A percentile compares a stretch with the other conserved stretches of the same genome.
phyloP scores from a whole-genome alignment of 1,284 basidiomycete species.

The Austroboletus niveus region DNA sequence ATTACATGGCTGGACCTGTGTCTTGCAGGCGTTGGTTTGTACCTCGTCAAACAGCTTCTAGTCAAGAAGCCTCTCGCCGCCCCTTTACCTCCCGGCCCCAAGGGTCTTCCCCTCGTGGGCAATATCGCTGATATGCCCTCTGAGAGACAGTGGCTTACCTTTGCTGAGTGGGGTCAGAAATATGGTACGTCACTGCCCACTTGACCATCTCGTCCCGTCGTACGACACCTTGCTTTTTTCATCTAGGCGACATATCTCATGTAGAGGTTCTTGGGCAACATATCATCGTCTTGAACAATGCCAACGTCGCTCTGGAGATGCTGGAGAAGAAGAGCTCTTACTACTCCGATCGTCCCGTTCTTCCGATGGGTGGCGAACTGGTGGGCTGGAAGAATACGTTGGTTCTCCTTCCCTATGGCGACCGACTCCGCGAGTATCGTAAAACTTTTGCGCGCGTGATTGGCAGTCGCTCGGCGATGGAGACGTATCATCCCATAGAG shows the following conservation, averaged over 20 bases:
- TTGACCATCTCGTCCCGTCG: background rate
- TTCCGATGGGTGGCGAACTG: conserved; percentile 61
- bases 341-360: conserved; percentile 65
- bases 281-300: conserved; percentile 58
- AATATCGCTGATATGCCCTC: conserved; percentile 37
- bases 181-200: conserved; percentile 22
- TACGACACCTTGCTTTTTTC: background rate
- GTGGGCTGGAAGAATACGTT: conserved; percentile 67
- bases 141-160: conserved; percentile 32
- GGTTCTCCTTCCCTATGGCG: conserved; percentile 59
- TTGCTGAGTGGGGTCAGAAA: conserved; percentile 32
- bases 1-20: conserved; percentile 33
- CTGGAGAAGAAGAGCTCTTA: conserved; percentile 67
- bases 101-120: conserved; percentile 30
- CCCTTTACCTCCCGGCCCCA: conserved; percentile 32
- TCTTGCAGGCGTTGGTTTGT: conserved; percentile 31
- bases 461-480: conserved; percentile 50
- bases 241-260: conserved; percentile 57
- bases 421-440: conserved; percentile 61
- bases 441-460: conserved; percentile 57
- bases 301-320: conserved; percentile 52
- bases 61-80: conserved; percentile 19
- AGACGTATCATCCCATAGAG: conserved; percentile 46
- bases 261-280: conserved; percentile 59
- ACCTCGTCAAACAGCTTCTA: conserved; percentile 28